Evolutionary conservation across 2,329 filamentous ascomycete genomes (phyloP).

Genomic region (Ceratocystis alfenasii): DNA sequence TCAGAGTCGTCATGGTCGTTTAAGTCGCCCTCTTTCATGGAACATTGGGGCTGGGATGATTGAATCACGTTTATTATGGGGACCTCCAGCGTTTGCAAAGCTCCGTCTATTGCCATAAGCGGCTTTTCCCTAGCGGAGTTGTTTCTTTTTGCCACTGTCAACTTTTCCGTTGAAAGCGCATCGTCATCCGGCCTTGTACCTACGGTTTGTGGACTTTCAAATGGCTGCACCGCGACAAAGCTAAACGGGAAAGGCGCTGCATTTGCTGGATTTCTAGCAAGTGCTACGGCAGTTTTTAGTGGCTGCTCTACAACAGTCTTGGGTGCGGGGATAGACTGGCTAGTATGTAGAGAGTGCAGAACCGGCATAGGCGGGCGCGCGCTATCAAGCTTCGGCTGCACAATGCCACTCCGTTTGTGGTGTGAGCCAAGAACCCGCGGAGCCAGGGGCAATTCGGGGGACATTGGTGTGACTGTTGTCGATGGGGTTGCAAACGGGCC

Average conservation of each 20-base stretch:
- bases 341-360: neutral
- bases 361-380: neutral
- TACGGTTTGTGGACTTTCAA: constrained; percentile 22
- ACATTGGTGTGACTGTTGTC: neutral
- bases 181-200: constrained; percentile 13
- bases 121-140: neutral
- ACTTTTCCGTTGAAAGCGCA: neutral
- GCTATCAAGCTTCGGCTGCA: neutral
- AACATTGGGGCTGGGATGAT: neutral
- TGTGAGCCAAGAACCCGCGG: neutral
- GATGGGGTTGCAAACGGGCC: neutral
- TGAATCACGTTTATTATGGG: neutral
- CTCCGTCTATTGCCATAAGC: neutral
- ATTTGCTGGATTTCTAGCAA: constrained; percentile 4
- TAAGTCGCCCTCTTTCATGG: neutral
- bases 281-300: neutral
- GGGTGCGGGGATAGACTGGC: neutral
- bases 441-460: neutral
- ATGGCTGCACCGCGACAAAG: constrained; percentile 24
- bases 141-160: neutral
- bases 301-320: neutral
- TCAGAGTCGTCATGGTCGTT: constrained; percentile 25
- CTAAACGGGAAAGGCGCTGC: constrained; percentile 25
- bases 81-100: neutral
- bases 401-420: constrained; percentile 9